Evolutionary conservation across 164 flowering plant genomes (phyloP).

Genomic region (Cinnamomum micranthum): DNA sequence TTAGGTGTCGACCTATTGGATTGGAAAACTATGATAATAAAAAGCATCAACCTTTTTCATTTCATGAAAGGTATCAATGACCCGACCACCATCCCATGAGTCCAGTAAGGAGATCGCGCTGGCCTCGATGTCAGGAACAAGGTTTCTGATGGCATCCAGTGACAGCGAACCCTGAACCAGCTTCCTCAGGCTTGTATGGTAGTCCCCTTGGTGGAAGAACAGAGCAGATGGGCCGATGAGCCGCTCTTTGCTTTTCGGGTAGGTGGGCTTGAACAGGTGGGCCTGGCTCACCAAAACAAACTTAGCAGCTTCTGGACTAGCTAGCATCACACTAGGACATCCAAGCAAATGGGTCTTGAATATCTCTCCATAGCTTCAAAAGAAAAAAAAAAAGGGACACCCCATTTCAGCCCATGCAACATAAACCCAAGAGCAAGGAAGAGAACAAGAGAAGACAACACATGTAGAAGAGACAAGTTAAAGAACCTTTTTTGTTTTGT

Average conservation of each 20-base stretch:
- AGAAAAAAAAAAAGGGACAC: not conserved
- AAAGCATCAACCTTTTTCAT: conserved; percentile 62
- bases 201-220: conserved; percentile 82
- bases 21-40: not conserved
- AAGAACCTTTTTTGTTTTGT: conserved; percentile 55
- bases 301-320: conserved; percentile 75
- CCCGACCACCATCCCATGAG: conserved; percentile 45
- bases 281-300: conserved; percentile 67
- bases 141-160: conserved; percentile 37
- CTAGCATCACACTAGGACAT: conserved; percentile 76
- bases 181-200: conserved; percentile 64
- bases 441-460: not conserved
- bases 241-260: conserved; percentile 74
- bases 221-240: conserved; percentile 76
- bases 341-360: conserved; percentile 87
- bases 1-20: not conserved
- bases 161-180: conserved; percentile 57
- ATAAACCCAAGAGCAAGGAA: not conserved
- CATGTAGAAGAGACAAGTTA: not conserved
- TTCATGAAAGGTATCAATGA: conserved; percentile 63
- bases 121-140: conserved; percentile 48
- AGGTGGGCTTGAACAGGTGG: conserved; percentile 86
- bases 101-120: conserved; percentile 34
- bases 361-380: conserved; percentile 69
- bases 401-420: not conserved